Conservation (phyloP, 345 rosid genomes). For the Limnanthes douglasii region DNA sequence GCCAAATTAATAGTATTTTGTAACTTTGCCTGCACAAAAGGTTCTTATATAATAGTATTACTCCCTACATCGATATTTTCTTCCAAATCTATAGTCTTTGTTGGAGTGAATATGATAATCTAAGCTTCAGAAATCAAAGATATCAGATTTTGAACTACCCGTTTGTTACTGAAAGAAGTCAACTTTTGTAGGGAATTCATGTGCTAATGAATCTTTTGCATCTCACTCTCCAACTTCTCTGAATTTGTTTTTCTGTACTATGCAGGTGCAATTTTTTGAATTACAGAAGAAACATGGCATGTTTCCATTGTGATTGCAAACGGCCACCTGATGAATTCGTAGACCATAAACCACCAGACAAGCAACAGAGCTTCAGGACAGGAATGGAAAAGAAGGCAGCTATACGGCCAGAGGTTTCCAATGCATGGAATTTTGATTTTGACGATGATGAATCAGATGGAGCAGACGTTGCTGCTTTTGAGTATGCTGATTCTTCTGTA, state of each 20-base stretch:
- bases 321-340: slow-evolving; percentile 66
- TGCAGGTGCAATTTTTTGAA: slow-evolving; percentile 96
- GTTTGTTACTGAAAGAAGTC: too few species aligned
- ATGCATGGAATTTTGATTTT: slow-evolving; percentile 95
- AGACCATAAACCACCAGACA: slow-evolving; percentile 45
- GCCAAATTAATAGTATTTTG: too few species aligned
- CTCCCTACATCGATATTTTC: too few species aligned
- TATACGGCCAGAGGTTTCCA: slow-evolving; percentile 43
- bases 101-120: too few species aligned
- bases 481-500: slow-evolving; percentile 54
- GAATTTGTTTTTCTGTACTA: slow-evolving; percentile 9
- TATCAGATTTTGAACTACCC: too few species aligned
- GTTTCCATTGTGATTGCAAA: slow-evolving; percentile 97
- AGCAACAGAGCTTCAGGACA: slow-evolving; percentile 22
- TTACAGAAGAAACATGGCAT: slow-evolving; percentile 80
- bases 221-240: too few species aligned
- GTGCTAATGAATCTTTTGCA: too few species aligned
- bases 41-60: too few species aligned
- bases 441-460: slow-evolving; percentile 99
- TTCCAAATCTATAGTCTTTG: too few species aligned
- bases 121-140: too few species aligned
- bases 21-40: too few species aligned
- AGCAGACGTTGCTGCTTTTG: slow-evolving; percentile 88
- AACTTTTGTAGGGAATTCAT: too few species aligned
- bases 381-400: slow-evolving; percentile 30